These are phyloP conservation scores for Aspergillus ochraceus DNA, from an alignment of 2,329 filamentous ascomycete species.

Conservation along the genomic window DNA sequence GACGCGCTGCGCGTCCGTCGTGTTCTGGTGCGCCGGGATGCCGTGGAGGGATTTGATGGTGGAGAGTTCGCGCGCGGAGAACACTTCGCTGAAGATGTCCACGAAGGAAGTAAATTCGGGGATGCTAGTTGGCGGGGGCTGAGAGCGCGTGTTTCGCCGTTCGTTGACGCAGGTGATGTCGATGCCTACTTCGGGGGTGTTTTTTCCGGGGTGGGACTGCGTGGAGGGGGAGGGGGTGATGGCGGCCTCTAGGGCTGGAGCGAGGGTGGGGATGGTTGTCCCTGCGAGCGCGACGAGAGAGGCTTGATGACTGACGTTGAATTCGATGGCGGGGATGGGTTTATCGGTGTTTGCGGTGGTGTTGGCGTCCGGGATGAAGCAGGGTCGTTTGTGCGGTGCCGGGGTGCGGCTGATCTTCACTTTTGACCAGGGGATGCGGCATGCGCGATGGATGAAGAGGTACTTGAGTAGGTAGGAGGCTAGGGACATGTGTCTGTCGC, in stretches of 20 bases:
- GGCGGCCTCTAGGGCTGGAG: neutral
- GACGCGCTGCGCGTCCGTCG: slow-evolving; percentile 35
- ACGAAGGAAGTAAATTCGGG: slow-evolving; percentile 58
- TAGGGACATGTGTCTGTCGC: slow-evolving; percentile 62
- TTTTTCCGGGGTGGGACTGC: slow-evolving; percentile 4
- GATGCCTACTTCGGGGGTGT: slow-evolving; percentile 52
- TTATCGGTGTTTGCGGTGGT: slow-evolving; percentile 5
- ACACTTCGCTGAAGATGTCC: slow-evolving; percentile 61
- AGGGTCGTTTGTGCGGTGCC: slow-evolving; percentile 52
- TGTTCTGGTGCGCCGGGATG: slow-evolving; percentile 11
- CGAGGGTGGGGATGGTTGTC: slow-evolving; percentile 25
- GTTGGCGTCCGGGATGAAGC: slow-evolving; percentile 46
- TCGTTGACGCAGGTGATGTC: slow-evolving; percentile 66
- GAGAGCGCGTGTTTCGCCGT: slow-evolving; percentile 48
- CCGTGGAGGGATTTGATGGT: slow-evolving; percentile 52
- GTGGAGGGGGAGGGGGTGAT: slow-evolving; percentile 8
- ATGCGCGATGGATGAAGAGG: slow-evolving; percentile 56
- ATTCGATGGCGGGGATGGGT: slow-evolving; percentile 50
- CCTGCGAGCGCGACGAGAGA: slow-evolving; percentile 62
- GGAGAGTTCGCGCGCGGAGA: slow-evolving; percentile 55
- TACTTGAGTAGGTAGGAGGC: slow-evolving; percentile 64
- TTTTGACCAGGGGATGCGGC: slow-evolving; percentile 58
- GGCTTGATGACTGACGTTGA: slow-evolving; percentile 66
- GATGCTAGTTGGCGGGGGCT: slow-evolving; percentile 47
- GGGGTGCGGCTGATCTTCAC: slow-evolving; percentile 55